Evolutionary conservation across 2,329 filamentous ascomycete species (phyloP), one percentile per base, ranked within the genome.

Genomic region (Aspergillus unguis): DNA sequence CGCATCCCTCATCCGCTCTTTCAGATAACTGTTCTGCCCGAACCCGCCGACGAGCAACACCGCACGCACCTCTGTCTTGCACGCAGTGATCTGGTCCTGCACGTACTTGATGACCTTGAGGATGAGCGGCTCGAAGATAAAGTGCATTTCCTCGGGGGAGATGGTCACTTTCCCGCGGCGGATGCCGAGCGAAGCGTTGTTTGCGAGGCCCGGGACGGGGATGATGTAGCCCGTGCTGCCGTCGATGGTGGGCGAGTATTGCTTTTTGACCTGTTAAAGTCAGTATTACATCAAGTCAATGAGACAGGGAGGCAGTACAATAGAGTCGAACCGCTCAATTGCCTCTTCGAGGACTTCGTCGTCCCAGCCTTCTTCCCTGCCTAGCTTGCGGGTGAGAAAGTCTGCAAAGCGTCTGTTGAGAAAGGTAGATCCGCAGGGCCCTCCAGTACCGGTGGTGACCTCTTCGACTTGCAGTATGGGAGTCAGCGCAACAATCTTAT

Each of bases 31-130:
- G 29, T 57, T 68, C 10, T 67, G 58, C 8, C 65, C 65, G 44
- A 69, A 67, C 1, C 64, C 64, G 1, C 66, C 65, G 1, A 69
- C 65, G 0, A 69, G 46, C 1, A 68, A 57, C 1, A 70, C 54
- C 5, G 62, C 54, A 57, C 79, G 77, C 40, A 50, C 31, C 8
- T 35, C 33, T 54, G 87, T 84, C 37, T 80, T 79, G 35, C 81
- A 82, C 11, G 80, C 80, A 71, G 84, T 82, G 58, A 66, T 55
- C 40, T 67, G 65, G 26, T 52, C 36, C 28, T 54, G 52, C 4
- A 67, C 61, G 6, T 54, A 42, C 7, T 47, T 45, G 33, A 66
- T 45, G 0, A 60, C 57, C 27, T 56, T 40, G 6, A 66, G 42
- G 31, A 48, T 40, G 17, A 62, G 52, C 3, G 62, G 62, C 4